These are phyloP conservation scores for Drosera capensis DNA, from an alignment of 148 eudicot genomes.

Conservation along the genomic window DNA sequence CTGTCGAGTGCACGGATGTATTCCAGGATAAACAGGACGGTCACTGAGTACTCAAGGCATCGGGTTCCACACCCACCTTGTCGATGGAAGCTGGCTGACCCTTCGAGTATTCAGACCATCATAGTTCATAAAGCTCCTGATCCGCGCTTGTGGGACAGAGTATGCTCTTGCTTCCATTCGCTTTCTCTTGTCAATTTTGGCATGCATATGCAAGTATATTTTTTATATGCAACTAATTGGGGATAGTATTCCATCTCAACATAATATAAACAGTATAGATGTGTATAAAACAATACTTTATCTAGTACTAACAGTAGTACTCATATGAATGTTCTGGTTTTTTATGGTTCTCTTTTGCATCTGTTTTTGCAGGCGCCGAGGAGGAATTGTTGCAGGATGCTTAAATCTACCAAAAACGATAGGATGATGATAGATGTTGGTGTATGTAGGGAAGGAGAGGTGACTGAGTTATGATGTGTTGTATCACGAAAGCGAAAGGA, in stretches of 20 bases:
- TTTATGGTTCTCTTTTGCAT: background rate
- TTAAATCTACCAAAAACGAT: constrained; percentile 7
- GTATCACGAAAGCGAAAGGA: no score
- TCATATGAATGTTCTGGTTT: background rate
- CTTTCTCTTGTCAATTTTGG: background rate
- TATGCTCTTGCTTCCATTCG: background rate
- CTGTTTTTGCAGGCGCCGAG: constrained; percentile 17
- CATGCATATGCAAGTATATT: background rate
- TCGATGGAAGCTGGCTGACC: constrained; percentile 18
- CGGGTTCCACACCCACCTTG: constrained; percentile 18
- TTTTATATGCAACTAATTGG: background rate
- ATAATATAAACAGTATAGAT: no score
- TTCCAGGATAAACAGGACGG: background rate
- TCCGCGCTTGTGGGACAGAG: background rate
- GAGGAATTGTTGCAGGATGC: constrained; percentile 24
- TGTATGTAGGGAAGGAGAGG: background rate
- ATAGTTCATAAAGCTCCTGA: constrained; percentile 15
- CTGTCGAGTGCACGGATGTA: background rate
- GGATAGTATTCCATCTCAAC: no score
- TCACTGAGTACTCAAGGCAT: background rate
- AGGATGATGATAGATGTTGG: background rate
- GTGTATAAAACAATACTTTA: background rate
- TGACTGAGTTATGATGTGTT: background rate
- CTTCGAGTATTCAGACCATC: constrained; percentile 16
- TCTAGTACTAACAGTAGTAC: background rate